Percentiles rank a stretch among this genome's conserved stretches.
Evolutionary conservation across 495 filamentous ascomycete species (phyloP).

Genomic region (Podospora fimiseda): DNA sequence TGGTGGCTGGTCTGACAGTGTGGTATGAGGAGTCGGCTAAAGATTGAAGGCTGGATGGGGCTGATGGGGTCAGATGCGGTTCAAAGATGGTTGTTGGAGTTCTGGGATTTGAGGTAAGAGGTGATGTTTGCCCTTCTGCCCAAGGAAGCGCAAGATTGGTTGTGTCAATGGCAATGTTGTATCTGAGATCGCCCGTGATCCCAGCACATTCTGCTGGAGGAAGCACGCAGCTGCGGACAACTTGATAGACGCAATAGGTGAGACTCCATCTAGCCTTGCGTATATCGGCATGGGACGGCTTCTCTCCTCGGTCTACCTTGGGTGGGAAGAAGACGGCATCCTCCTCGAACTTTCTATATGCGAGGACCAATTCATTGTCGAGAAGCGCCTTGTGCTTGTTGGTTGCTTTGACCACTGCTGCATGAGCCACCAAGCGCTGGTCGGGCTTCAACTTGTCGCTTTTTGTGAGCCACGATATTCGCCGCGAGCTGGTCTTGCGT

Average conservation of each 20-base stretch:
- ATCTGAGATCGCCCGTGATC: constrained; percentile 27
- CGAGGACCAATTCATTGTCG: constrained; percentile 35
- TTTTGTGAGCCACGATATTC: constrained; percentile 27
- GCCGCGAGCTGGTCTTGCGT: constrained; percentile 10
- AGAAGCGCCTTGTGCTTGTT: constrained; percentile 28
- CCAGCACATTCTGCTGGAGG: constrained; percentile 30
- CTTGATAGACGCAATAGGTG: constrained; percentile 63
- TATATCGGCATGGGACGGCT: constrained; percentile 44
- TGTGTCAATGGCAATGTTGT: constrained; percentile 38
- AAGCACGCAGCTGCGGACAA: constrained; percentile 46
- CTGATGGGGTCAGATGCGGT: background rate
- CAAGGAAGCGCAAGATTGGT: constrained; percentile 11
- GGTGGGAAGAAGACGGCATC: constrained; percentile 30
- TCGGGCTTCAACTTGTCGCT: constrained; percentile 29
- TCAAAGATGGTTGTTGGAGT: background rate
- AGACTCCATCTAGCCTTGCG: constrained; percentile 66
- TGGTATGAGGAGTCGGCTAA: background rate
- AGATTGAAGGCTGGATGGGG: background rate
- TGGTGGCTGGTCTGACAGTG: too few relatives aligned
- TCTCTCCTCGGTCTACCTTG: constrained; percentile 35
- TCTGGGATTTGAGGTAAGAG: too few relatives aligned
- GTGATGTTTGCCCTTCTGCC: background rate
- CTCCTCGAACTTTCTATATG: constrained; percentile 44
- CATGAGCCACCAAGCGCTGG: constrained; percentile 27
- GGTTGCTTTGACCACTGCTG: constrained; percentile 36